phyloP scores from a whole-genome alignment of 805 yeast species.

The Lipomyces japonicus region DNA sequence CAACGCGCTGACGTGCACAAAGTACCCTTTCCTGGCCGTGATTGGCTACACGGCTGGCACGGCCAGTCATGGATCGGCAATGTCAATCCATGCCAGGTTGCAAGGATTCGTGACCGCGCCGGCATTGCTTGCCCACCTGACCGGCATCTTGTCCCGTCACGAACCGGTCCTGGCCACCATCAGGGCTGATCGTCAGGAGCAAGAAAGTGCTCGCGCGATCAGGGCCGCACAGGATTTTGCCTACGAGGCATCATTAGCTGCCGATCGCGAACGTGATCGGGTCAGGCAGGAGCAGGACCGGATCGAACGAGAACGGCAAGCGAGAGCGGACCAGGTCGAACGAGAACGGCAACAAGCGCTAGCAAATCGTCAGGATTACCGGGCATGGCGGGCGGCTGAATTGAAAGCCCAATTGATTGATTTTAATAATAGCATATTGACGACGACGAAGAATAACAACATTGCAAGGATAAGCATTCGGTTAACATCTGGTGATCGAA shows the following conservation, averaged over 20 bases:
- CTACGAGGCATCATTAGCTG: conserved; percentile 62
- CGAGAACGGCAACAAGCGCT: conserved; percentile 28
- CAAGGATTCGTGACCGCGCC: conserved; percentile 54
- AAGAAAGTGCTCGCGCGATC: conserved; percentile 52
- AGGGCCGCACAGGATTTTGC: conserved; percentile 74
- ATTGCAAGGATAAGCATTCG: conserved; percentile 68
- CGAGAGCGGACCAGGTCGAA: conserved; percentile 12
- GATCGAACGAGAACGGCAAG: conserved; percentile 27
- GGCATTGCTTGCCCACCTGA: conserved; percentile 45
- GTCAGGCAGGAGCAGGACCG: conserved; percentile 30
- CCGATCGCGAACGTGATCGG: conserved; percentile 57
- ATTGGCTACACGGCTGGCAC: conserved; percentile 40
- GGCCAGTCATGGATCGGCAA: conserved; percentile 23
- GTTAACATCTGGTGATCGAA: conserved; percentile 58
- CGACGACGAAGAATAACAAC: conserved; percentile 10
- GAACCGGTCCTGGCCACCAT: conserved; percentile 59
- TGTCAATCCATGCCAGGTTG: conserved; percentile 57
- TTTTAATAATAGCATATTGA: conserved; percentile 32
- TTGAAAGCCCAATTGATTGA: conserved; percentile 31
- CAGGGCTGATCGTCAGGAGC: conserved; percentile 59
- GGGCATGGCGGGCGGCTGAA: conserved; percentile 44
- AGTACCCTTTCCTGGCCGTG: conserved; percentile 78
- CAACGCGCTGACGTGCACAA: conserved; percentile 63
- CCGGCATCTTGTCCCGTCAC: conserved; percentile 51
- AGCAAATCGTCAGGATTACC: conserved; percentile 26